These are phyloP conservation scores for Inga oerstediana DNA, from an alignment of 306 rosid genomes.

Conservation along the genomic window DNA sequence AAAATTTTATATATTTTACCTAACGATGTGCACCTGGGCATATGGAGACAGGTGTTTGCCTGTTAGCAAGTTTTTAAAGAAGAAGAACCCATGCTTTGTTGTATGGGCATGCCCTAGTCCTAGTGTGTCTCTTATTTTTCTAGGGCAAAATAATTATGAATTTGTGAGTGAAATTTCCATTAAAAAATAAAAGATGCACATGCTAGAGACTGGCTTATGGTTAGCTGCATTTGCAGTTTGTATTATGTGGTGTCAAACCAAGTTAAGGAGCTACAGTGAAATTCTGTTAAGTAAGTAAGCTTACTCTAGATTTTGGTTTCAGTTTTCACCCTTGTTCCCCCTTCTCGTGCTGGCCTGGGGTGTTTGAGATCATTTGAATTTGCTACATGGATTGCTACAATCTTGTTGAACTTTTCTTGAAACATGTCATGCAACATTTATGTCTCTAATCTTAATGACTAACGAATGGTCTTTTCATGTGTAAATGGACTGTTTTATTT, in stretches of 20 bases:
- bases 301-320: background rate
- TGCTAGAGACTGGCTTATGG: background rate
- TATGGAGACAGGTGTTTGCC: background rate
- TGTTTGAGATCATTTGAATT: background rate
- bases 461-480: background rate
- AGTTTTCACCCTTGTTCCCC: background rate
- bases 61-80: too few species aligned
- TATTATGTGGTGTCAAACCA: background rate
- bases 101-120: background rate
- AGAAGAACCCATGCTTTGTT: background rate
- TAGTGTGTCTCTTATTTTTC: background rate
- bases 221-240: background rate
- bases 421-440: background rate
- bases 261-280: background rate
- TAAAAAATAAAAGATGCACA: background rate
- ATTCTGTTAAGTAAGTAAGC: background rate
- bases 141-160: background rate
- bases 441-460: background rate
- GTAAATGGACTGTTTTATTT: background rate
- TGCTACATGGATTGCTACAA: background rate
- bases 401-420: background rate
- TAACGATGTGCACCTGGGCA: background rate
- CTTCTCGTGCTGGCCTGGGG: background rate
- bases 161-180: background rate
- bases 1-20: too few species aligned